These are phyloP conservation scores for Bipolaris oryzae DNA, from an alignment of 2,329 filamentous ascomycete species.

Conservation along the genomic window DNA sequence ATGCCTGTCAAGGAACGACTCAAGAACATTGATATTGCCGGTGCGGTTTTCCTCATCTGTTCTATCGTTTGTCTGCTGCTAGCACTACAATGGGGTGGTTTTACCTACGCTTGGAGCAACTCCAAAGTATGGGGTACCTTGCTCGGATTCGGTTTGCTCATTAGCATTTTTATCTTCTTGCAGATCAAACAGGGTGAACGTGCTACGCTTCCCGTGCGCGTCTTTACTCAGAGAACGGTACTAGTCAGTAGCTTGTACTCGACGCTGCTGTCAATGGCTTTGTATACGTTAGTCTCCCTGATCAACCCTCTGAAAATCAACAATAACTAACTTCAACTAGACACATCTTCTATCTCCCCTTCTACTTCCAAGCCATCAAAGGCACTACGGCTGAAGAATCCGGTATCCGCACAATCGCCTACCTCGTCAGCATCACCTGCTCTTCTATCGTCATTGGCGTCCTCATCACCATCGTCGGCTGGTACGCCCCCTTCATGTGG, in stretches of 20 bases:
- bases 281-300: slow-evolving; percentile 39
- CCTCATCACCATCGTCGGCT: slow-evolving; percentile 36
- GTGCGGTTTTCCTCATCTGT: slow-evolving; percentile 41
- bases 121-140: slow-evolving; percentile 58
- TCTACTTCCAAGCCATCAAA: slow-evolving; percentile 55
- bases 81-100: slow-evolving; percentile 48
- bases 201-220: slow-evolving; percentile 39
- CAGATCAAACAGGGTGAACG: slow-evolving; percentile 39
- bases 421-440: slow-evolving; percentile 38
- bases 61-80: slow-evolving; percentile 43
- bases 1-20: slow-evolving; percentile 43
- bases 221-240: slow-evolving; percentile 48
- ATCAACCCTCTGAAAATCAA: not conserved
- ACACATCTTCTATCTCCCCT: slow-evolving; percentile 48
- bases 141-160: slow-evolving; percentile 55
- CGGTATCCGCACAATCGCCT: slow-evolving; percentile 44
- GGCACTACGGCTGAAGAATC: slow-evolving; percentile 48
- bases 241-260: slow-evolving; percentile 43
- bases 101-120: slow-evolving; percentile 56
- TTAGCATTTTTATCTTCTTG: slow-evolving; percentile 52
- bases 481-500: slow-evolving; percentile 49
- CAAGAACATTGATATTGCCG: slow-evolving; percentile 47
- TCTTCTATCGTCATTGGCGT: slow-evolving; percentile 37
- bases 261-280: slow-evolving; percentile 45
- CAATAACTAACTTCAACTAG: slow-evolving; percentile 16